Base-by-base conservation (phyloP, 1,284 basidiomycete species). In the Tilletia walkeri region DNA sequence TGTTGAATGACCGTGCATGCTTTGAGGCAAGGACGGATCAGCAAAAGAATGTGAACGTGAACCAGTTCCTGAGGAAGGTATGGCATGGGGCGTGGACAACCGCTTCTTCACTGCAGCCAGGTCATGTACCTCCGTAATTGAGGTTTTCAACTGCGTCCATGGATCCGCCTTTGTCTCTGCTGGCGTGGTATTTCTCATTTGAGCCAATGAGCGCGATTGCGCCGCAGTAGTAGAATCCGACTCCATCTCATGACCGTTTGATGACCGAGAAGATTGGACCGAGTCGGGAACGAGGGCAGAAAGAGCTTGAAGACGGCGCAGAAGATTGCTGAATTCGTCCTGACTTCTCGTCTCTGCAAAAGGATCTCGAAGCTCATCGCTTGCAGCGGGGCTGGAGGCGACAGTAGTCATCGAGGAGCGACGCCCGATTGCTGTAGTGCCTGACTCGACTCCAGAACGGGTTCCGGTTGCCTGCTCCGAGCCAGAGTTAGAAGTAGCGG, bases 291-390 rank as follows among this genome's bases (percentile, higher is more conserved):
- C 34, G 14, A 34, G 39, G 12, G 34, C 36, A 36, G 34, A 34
- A 34, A 63, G 59, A 3, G 59, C 36, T 18, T 63, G 30, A 18
- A 63, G 59, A 4, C 59, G 59, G 16, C 36, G 30, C 7, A 63
- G 59, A 7, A 63, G 59, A 38, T 39, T 63, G 36, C 34, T 63
- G 36, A 63, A 38, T 36, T 63, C 59, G 59, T 63, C 59, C 59
- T 63, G 59, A 38, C 39, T 16, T 36, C n/a, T 63, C 4, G 59
- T 38, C 14, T 63, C 59, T 9, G 59, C 59, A 6, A 63, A 63
- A 4, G 59, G 59, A 20, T 63, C 59, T 12, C 59, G 30, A 0
- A 63, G 38, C 59, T 63, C 59, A 14, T 63, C 59, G n/a, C 59
- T 63, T 14, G 59, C 59, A 38, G 59, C 59, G 9, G 59, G 59